Evolutionary conservation across 768 basidiomycete genomes (phyloP).

Genomic region (Boletus speciosus): DNA sequence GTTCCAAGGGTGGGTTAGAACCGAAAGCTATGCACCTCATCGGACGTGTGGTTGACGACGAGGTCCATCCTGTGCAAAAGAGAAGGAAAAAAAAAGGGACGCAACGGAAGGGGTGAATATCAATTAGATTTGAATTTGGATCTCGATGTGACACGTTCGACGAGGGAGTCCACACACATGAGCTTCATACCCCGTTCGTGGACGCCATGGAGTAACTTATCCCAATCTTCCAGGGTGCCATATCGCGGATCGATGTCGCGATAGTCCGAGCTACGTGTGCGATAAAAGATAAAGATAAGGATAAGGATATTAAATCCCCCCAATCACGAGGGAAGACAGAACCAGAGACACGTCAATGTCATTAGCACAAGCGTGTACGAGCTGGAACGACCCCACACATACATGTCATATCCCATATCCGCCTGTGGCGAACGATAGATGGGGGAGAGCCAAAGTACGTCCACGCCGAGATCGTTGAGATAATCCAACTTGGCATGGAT

Average conservation of each 20-base stretch:
- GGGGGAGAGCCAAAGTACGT: constrained; percentile 58
- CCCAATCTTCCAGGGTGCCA: constrained; percentile 62
- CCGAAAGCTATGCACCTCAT: constrained; percentile 42
- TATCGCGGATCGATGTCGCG: constrained; percentile 59
- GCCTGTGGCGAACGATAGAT: constrained; percentile 66
- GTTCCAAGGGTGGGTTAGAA: neutral
- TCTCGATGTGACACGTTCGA: constrained; percentile 15
- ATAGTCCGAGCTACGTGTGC: constrained; percentile 54
- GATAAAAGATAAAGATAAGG: constrained; percentile 5
- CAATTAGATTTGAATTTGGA: neutral
- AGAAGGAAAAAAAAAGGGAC: constrained; percentile 4
- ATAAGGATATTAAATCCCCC: constrained; percentile 3
- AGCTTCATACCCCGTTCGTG: constrained; percentile 69
- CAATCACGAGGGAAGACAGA: neutral
- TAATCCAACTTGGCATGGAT: constrained; percentile 65
- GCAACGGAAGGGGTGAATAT: neutral
- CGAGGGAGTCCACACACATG: constrained; percentile 40
- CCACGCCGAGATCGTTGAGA: constrained; percentile 61
- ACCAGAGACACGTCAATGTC: neutral
- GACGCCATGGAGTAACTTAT: constrained; percentile 47
- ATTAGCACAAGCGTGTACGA: neutral
- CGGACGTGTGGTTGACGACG: constrained; percentile 71
- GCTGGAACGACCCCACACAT: constrained; percentile 6
- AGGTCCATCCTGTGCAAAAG: constrained; percentile 60
- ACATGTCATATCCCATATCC: constrained; percentile 78